phyloP scores from a whole-genome alignment of 768 basidiomycete species.

The Trametes meyenii region DNA sequence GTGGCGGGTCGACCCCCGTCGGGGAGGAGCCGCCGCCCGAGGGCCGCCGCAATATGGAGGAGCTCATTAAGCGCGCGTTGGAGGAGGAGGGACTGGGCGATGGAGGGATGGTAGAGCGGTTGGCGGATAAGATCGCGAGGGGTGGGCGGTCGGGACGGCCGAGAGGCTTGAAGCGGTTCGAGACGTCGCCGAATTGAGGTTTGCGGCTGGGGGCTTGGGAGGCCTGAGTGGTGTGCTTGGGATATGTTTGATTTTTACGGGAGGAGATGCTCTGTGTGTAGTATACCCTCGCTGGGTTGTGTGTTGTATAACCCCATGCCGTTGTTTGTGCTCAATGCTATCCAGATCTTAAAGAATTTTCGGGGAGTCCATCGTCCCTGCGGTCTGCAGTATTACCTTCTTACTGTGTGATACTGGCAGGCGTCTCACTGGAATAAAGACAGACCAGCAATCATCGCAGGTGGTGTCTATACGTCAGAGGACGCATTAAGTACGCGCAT shows the following conservation, averaged over 20 bases:
- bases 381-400: no score
- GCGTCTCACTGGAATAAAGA: no score
- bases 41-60: conserved; percentile 54
- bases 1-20: conserved; percentile 30
- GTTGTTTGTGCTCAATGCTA: background rate
- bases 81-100: conserved; percentile 53
- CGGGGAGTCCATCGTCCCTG: no score
- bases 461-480: no score
- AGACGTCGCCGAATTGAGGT: conserved; percentile 42
- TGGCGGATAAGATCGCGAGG: conserved; percentile 65
- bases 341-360: no score
- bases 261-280: background rate
- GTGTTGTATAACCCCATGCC: background rate
- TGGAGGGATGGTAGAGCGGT: conserved; percentile 55
- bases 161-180: conserved; percentile 62
- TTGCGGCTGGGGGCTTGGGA: background rate
- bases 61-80: conserved; percentile 61
- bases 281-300: conserved; percentile 4
- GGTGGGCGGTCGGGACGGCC: conserved; percentile 52
- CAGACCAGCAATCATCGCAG: no score
- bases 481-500: no score
- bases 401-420: no score
- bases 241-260: background rate
- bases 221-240: background rate
- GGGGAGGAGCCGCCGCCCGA: conserved; percentile 45